A percentile compares a stretch with the other conserved stretches of the same genome.
phyloP scores from a whole-genome alignment of 345 rosid genomes.

The Dipteronia sinensis region DNA sequence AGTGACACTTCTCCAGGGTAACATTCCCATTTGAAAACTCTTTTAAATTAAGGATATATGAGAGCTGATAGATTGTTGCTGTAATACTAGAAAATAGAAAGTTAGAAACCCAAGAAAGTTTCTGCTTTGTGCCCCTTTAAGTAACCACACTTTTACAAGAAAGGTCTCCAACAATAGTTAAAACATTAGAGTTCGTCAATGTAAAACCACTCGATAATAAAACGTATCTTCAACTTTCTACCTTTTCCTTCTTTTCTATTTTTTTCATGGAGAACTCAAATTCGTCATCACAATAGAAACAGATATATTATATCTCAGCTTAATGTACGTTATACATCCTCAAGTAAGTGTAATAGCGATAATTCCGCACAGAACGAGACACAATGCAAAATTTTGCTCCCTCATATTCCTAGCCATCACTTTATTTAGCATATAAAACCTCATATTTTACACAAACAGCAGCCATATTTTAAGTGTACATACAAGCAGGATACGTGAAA shows the following conservation, averaged over 20 bases:
- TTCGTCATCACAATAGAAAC: neutral
- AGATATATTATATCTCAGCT: neutral
- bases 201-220: slow-evolving; percentile 6
- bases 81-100: neutral
- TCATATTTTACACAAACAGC: neutral
- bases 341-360: neutral
- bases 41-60: neutral
- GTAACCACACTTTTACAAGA: neutral
- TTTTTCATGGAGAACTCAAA: slow-evolving; percentile 1
- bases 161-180: neutral
- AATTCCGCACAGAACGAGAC: neutral
- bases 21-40: neutral
- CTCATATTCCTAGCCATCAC: neutral
- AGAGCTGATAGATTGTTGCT: neutral
- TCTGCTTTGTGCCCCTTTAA: neutral
- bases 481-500: neutral
- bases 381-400: neutral
- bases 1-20: neutral
- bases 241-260: neutral
- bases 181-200: neutral
- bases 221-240: neutral
- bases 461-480: neutral
- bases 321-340: neutral
- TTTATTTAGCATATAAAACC: slow-evolving; percentile 6
- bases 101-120: neutral